These are phyloP conservation scores for Penicillium rolfsii DNA, from an alignment of 2,329 filamentous ascomycete species.

Conservation along the genomic window DNA sequence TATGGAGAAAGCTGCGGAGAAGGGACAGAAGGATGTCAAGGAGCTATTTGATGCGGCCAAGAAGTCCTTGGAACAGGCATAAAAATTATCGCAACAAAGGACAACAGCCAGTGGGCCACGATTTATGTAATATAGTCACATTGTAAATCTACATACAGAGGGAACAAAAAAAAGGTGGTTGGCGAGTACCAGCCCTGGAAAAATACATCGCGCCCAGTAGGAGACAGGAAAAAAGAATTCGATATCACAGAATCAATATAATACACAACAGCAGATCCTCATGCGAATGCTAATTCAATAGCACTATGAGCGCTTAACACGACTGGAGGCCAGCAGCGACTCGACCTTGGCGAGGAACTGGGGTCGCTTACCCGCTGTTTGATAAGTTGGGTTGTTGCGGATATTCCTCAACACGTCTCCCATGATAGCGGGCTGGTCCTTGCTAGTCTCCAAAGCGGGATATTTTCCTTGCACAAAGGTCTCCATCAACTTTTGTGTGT, in stretches of 20 bases:
- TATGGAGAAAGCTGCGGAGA: conserved; percentile 53
- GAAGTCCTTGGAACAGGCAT: conserved; percentile 43
- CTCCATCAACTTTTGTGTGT: conserved; percentile 36
- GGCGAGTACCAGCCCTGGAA: not conserved
- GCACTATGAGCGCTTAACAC: conserved; percentile 33
- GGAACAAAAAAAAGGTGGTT: not conserved
- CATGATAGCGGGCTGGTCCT: conserved; percentile 33
- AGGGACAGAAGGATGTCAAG: conserved; percentile 52
- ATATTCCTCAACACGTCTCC: conserved; percentile 41
- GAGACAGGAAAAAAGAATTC: conserved; percentile 4
- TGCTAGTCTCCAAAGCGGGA: conserved; percentile 23
- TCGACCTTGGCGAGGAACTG: conserved; percentile 45
- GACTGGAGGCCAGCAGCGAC: conserved; percentile 37
- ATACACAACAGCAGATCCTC: conserved; percentile 20
- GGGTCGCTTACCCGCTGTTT: conserved; percentile 39
- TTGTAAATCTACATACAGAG: conserved; percentile 14
- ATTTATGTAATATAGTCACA: conserved; percentile 17
- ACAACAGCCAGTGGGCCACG: not conserved
- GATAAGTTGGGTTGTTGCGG: conserved; percentile 48
- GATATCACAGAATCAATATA: conserved; percentile 21
- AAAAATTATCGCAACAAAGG: conserved; percentile 3
- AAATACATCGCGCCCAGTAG: conserved; percentile 10
- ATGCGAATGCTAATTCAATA: not conserved
- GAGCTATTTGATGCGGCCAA: conserved; percentile 49
- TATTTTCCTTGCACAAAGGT: conserved; percentile 42